Evolutionary conservation across 129 eudicot genomes (phyloP).

Genomic region (Escallonia herrerae): DNA sequence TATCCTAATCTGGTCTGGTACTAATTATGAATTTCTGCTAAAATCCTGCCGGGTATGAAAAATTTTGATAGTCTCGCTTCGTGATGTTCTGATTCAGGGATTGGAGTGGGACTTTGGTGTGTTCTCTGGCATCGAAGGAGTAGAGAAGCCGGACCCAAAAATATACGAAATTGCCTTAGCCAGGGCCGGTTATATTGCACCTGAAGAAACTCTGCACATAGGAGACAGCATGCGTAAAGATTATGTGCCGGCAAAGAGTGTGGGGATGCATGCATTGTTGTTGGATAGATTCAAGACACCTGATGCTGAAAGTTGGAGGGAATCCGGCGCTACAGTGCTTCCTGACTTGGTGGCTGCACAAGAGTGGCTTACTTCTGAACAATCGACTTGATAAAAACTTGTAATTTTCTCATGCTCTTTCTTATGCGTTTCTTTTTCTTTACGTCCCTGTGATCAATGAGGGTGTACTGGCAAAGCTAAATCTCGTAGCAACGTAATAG

Average conservation of each 20-base stretch:
- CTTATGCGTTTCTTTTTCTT: background rate
- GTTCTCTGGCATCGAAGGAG: slow-evolving; percentile 94
- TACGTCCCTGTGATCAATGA: slow-evolving; percentile 2
- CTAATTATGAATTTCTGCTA: background rate
- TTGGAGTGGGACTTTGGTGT: slow-evolving; percentile 98
- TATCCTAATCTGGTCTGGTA: too few relatives aligned
- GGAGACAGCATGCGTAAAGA: slow-evolving; percentile 97
- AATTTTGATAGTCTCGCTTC: background rate
- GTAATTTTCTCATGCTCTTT: background rate
- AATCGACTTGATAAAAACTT: slow-evolving; percentile 12
- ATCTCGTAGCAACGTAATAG: background rate
- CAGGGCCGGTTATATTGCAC: slow-evolving; percentile 78
- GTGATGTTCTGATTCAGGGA: slow-evolving; percentile 43
- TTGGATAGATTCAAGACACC: slow-evolving; percentile 81
- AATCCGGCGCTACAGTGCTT: slow-evolving; percentile 69
- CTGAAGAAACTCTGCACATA: slow-evolving; percentile 74
- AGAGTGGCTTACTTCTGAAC: slow-evolving; percentile 59
- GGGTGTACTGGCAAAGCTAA: background rate
- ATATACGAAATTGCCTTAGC: slow-evolving; percentile 74
- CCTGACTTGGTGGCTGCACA: slow-evolving; percentile 69
- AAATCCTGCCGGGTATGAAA: background rate
- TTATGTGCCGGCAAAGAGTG: slow-evolving; percentile 76
- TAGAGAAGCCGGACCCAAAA: slow-evolving; percentile 88
- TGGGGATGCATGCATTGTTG: slow-evolving; percentile 90
- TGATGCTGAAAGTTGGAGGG: slow-evolving; percentile 70